Conservation (phyloP, 129 eudicot species). For the sunflower (Helianthus annuus) region HanXRQr2.0-SUNRISE NC_035440.2:2747739-2748238, state of each 20-base stretch:
- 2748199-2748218: too few relatives aligned
- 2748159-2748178: too few relatives aligned
- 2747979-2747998: not conserved
- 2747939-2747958: not conserved
- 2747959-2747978: not conserved
- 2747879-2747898: too few relatives aligned
- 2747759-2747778: not conserved
- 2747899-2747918: not conserved
- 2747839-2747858: not conserved
- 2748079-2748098: not conserved
- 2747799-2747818: too few relatives aligned
- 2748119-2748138: not conserved
- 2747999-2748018: not conserved
- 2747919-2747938: constrained; percentile 17
- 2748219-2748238: too few relatives aligned
- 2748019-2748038: not conserved
- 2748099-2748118: not conserved
- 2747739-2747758: constrained; percentile 10
- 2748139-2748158: not conserved
- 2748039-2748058: not conserved
- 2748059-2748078: constrained; percentile 5
- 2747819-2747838: not conserved
- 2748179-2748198: too few relatives aligned
- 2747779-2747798: too few relatives aligned
- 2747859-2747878: not conserved